Percentiles rank a stretch among this genome's conserved stretches.
These are phyloP conservation scores for Chytriomyces sp. DNA, from an alignment of 192 early-diverging fungal species.

Conservation along the genomic window DNA sequence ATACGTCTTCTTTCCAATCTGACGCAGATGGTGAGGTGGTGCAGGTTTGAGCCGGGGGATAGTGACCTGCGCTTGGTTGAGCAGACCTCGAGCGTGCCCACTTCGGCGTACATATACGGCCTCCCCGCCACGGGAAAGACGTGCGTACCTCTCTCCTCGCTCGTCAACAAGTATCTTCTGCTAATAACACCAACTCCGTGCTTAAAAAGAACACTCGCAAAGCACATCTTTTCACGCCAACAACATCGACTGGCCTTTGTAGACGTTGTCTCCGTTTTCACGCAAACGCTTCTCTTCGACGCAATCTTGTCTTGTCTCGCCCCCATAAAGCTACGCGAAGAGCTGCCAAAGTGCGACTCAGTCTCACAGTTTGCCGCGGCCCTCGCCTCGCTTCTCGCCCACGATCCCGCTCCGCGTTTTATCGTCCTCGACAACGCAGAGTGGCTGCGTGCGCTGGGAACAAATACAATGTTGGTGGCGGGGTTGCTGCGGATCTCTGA, in stretches of 20 bases:
- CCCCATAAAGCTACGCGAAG: background rate
- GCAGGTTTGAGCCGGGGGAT: background rate
- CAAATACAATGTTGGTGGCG: slow-evolving; percentile 59
- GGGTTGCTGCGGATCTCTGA: slow-evolving; percentile 72
- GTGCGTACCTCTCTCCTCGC: background rate
- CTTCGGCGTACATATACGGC: slow-evolving; percentile 2
- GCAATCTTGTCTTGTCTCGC: background rate
- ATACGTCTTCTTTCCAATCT: background rate
- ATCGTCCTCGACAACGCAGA: slow-evolving; percentile 79
- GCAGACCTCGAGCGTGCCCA: background rate
- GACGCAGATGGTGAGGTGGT: background rate
- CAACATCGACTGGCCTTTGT: background rate
- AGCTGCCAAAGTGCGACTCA: background rate
- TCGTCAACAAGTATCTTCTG: too few species aligned
- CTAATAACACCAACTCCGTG: too few species aligned
- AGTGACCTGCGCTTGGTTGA: background rate
- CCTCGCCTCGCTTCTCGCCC: slow-evolving; percentile 19
- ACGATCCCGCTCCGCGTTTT: slow-evolving; percentile 10
- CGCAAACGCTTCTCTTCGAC: background rate
- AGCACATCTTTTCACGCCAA: background rate
- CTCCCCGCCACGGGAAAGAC: slow-evolving; percentile 15
- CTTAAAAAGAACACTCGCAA: background rate
- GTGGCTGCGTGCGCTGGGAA: slow-evolving; percentile 68
- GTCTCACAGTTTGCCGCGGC: background rate
- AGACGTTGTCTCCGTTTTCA: background rate